Evolutionary conservation across 2,329 filamentous ascomycete genomes (phyloP), one percentile per base, ranked within the genome.

Genomic region (Xylariaceae sp.): DNA sequence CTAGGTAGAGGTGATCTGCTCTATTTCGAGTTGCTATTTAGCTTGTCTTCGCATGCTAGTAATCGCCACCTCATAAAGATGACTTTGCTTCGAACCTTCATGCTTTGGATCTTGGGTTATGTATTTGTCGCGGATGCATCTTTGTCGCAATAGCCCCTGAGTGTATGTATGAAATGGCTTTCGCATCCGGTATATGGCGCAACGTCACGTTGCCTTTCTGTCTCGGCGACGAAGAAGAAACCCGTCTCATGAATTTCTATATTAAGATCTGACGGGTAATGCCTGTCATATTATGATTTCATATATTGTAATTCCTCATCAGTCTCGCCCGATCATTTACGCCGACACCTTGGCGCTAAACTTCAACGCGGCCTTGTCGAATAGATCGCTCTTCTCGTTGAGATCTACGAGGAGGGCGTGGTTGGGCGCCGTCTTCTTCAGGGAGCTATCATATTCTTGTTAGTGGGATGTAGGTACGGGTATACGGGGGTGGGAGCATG

Each of bases 351-450:
- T 96, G 39, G 92, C 83, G 65, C 85, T 87, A 75, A 94, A 97
- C 77, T 96, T 97, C 30, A 84, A 80, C 17, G 89, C 90, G 10
- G 92, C 92, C 68, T 86, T 86, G 73, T 96, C 90, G 72, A 97
- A 97, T 59, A 92, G 76, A n/a, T 81, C 83, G 73, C 86, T 90
- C 86, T 96, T 97, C 76, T 91, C 90, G 69, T 86, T 81, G 67
- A 96, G 76, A 67, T 96, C 92, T 47, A 75, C 73, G 59, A 97
- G 73, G 62, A 94, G 79, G 39, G 84, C 77, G 74, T 97, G 92
- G 56, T 87, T 76, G 30, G 87, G 82, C 56, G 88, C 82, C 13
- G 77, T 76, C 55, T 80, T 81, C 73, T 83, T 77, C 37, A 88
- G 75, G 30, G 77, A 75, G 58, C 85, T 87, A 39, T 39, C 23